Percentiles rank a stretch among this genome's conserved stretches.
These are phyloP conservation scores for Russula olivacea DNA, from an alignment of 768 basidiomycete genomes.

Conservation along the genomic window DNA sequence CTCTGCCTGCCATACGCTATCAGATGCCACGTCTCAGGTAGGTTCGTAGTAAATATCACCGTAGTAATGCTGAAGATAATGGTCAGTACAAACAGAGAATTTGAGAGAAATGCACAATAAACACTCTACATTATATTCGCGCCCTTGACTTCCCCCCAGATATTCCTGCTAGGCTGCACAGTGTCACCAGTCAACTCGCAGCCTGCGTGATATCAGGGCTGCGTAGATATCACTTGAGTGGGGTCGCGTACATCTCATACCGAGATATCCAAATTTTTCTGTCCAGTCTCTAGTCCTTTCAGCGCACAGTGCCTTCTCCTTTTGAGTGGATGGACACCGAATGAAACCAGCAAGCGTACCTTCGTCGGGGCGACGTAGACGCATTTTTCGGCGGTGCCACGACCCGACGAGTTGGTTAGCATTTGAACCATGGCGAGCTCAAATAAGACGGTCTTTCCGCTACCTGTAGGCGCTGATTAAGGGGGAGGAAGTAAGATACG, in stretches of 20 bases:
- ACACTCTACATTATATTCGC: slow-evolving; percentile 66
- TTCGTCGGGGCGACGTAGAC: slow-evolving; percentile 95
- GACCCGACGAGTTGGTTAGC: slow-evolving; percentile 41
- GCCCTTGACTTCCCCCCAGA: slow-evolving; percentile 68
- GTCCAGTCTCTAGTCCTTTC: slow-evolving; percentile 85
- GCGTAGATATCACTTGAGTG: not conserved
- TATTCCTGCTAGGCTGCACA: slow-evolving; percentile 52
- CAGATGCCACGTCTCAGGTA: not conserved
- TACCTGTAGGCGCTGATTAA: slow-evolving; percentile 83
- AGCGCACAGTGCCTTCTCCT: slow-evolving; percentile 69
- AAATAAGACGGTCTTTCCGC: slow-evolving; percentile 93
- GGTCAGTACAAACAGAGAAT: not conserved
- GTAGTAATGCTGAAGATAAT: slow-evolving; percentile 58
- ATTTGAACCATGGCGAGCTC: slow-evolving; percentile 84
- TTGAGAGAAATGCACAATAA: slow-evolving; percentile 15
- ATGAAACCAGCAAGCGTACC: slow-evolving; percentile 35
- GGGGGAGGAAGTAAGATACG: slow-evolving; percentile 8
- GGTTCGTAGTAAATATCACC: slow-evolving; percentile 35
- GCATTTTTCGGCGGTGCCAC: slow-evolving; percentile 47
- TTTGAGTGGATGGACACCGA: slow-evolving; percentile 1
- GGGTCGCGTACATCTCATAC: slow-evolving; percentile 60
- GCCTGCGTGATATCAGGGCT: slow-evolving; percentile 40
- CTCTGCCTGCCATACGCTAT: slow-evolving; percentile 57
- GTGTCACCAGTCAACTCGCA: slow-evolving; percentile 94
- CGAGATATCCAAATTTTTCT: slow-evolving; percentile 67